Conservation (phyloP, 257 asterid species). For the Rehmannia glutinosa region DNA sequence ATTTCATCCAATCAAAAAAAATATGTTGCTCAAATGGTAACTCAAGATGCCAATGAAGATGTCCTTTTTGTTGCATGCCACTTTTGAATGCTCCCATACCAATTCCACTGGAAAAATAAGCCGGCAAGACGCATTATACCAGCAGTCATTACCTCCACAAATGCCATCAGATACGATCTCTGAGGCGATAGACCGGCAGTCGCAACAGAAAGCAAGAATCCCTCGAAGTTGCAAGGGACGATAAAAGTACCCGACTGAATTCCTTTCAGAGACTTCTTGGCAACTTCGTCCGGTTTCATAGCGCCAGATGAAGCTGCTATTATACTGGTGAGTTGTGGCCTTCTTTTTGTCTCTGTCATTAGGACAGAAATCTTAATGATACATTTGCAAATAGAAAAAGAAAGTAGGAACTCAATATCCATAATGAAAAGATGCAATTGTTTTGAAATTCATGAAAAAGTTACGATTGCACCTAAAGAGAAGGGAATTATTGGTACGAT, state of each 20-base stretch:
- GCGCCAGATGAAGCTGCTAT: slow-evolving; percentile 69
- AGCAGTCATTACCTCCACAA: slow-evolving; percentile 48
- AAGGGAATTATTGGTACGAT: not conserved
- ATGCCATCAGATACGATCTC: slow-evolving; percentile 63
- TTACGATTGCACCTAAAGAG: no score
- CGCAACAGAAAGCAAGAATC: slow-evolving; percentile 52
- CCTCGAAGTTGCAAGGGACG: slow-evolving; percentile 66
- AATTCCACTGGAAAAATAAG: slow-evolving; percentile 65
- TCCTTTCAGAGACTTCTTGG: slow-evolving; percentile 52
- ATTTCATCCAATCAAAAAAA: no score
- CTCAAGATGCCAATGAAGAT: not conserved
- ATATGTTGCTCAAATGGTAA: not conserved
- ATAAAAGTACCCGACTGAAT: slow-evolving; percentile 50
- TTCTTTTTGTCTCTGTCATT: slow-evolving; percentile 55
- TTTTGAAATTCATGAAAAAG: not conserved
- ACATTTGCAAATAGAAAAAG: not conserved
- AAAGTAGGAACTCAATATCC: not conserved
- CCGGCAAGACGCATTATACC: slow-evolving; percentile 45
- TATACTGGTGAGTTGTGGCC: slow-evolving; percentile 56
- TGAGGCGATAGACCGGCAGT: slow-evolving; percentile 78
- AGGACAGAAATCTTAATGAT: not conserved
- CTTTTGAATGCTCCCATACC: slow-evolving; percentile 55
- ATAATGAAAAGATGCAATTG: not conserved
- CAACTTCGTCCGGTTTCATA: slow-evolving; percentile 76
- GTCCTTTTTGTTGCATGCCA: slow-evolving; percentile 25